Percentiles rank a stretch among this genome's conserved stretches.
Evolutionary conservation across 345 rosid species (phyloP).

Genomic region (Melastoma malabathricum): DNA sequence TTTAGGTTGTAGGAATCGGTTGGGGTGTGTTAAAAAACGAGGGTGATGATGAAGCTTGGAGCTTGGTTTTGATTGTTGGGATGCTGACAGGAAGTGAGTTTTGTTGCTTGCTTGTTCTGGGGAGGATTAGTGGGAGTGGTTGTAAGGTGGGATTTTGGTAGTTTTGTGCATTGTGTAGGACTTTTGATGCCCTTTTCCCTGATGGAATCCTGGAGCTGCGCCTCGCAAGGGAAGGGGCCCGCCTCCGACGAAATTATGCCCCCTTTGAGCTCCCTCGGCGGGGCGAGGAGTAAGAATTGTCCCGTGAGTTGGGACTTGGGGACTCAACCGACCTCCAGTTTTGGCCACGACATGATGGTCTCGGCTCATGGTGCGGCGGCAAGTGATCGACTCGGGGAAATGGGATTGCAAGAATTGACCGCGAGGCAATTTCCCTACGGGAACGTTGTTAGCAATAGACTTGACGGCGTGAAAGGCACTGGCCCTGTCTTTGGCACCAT

Average conservation of each 20-base stretch:
- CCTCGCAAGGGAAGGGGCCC: too few species aligned
- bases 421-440: constrained; percentile 7
- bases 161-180: too few species aligned
- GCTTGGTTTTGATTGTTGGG: too few species aligned
- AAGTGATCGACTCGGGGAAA: constrained; percentile 17
- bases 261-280: constrained; percentile 18
- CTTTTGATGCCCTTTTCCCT: constrained; percentile 1
- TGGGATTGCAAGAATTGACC: constrained; percentile 18
- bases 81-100: too few species aligned
- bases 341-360: constrained; percentile 9
- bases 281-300: constrained; percentile 12
- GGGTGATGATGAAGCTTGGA: too few species aligned
- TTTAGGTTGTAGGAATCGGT: too few species aligned
- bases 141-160: too few species aligned
- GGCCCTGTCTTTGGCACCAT: constrained; percentile 4
- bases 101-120: too few species aligned
- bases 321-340: constrained; percentile 9
- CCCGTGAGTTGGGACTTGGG: constrained; percentile 22
- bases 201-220: constrained; percentile 41
- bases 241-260: constrained; percentile 5
- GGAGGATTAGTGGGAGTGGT: too few species aligned
- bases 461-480: too few species aligned
- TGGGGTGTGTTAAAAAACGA: too few species aligned
- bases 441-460: neutral
- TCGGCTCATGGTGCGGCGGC: constrained; percentile 14